Evolutionary conservation across 2,329 filamentous ascomycete genomes (phyloP), one percentile per base, ranked within the genome.

Genomic region (Trichoderma afroharzianum): DNA sequence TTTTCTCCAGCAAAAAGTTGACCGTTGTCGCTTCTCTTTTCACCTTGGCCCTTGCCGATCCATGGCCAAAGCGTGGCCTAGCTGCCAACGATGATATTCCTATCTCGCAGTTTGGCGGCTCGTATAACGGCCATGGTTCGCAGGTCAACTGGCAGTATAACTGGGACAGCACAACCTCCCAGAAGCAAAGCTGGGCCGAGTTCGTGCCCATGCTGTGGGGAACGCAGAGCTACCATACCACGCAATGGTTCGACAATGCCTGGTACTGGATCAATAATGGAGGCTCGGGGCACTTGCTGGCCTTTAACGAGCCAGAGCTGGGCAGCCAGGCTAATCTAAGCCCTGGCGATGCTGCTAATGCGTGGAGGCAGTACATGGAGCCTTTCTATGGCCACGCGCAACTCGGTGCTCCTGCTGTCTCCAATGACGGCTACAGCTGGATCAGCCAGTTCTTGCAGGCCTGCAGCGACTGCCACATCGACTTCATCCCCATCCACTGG

Each of bases 401-500:
- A 73, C 79, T 86, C 58, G 83, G 83, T 70, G 80, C 83, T 7
- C 85, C 85, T 4, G 80, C 83, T 61, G 84, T 87, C 53, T 85
- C 85, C 74, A 86, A 85, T 75, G 83, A 82, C 59, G 79, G 76
- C 12, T 80, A 85, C 32, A 75, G 78, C 62, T 87, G 82, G 80
- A 78, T 87, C n/a, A 73, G 75, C 24, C 75, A 78, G 33, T 87
- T 86, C 79, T 58, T 86, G 39, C 69, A 72, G n/a, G 74, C 77
- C 7, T 86, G 85, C 78, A 75, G 74, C 15, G 77, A 74, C 57
- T 85, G 83, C 79, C 79, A 77, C 12, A 82, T 86, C 63, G 83
- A 85, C 76, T 83, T 82, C 73, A 73, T 85, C 70, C 79, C 80
- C 73, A 79, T 85, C 43, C 85, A 86, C 74, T 86, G 84, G 84